These are phyloP conservation scores for Leccinum obscurum DNA, from an alignment of 768 basidiomycete species.

Conservation along the genomic window DNA sequence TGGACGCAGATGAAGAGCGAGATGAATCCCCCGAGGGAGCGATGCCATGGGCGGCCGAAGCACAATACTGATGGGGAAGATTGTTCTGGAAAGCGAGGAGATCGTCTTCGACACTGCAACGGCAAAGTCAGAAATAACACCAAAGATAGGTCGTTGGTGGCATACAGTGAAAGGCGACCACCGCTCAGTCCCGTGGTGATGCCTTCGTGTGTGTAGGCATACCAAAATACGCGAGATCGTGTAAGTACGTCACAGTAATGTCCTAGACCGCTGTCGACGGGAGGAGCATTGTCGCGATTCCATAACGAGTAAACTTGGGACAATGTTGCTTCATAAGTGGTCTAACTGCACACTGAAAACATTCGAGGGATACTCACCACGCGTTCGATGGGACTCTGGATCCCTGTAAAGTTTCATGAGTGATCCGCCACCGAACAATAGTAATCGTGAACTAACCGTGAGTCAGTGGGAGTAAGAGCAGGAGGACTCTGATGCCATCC, in stretches of 20 bases:
- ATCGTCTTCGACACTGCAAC: conserved; percentile 69
- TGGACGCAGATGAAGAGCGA: conserved; percentile 33
- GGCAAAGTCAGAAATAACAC: conserved; percentile 3
- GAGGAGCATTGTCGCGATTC: conserved; percentile 45
- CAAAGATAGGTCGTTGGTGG: not conserved
- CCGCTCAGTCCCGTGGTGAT: conserved; percentile 80
- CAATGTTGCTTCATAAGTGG: conserved; percentile 78
- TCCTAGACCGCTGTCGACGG: conserved; percentile 49
- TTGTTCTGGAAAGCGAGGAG: conserved; percentile 69
- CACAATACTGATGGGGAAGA: conserved; percentile 44
- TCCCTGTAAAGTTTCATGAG: conserved; percentile 20
- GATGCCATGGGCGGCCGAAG: conserved; percentile 27
- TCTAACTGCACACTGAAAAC: conserved; percentile 32
- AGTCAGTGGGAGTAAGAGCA: conserved; percentile 80
- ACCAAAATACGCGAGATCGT: conserved; percentile 87
- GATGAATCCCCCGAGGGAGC: conserved; percentile 37
- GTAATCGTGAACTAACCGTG: conserved; percentile 54
- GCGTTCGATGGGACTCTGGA: conserved; percentile 31
- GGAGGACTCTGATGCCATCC: conserved; percentile 81
- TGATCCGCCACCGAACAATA: not conserved
- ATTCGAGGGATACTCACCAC: conserved; percentile 11
- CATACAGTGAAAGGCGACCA: conserved; percentile 81
- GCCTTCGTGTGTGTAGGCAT: conserved; percentile 83
- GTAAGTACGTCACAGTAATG: conserved; percentile 60
- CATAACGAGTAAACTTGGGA: conserved; percentile 83